Evolutionary conservation across 345 rosid genomes (phyloP).

Genomic region (Turritis glabra): DNA sequence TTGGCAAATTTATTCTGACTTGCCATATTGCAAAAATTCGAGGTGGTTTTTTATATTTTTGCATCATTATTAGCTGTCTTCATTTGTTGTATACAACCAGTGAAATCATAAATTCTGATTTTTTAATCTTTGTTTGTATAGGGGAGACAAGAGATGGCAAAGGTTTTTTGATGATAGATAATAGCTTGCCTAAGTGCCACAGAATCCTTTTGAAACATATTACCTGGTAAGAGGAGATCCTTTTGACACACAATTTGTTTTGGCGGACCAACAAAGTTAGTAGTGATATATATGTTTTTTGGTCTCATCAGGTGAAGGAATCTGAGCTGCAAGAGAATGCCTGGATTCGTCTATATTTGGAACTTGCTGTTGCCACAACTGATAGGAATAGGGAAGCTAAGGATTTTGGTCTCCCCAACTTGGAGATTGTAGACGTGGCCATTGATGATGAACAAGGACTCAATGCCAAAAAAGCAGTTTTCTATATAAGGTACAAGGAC

Average conservation of each 20-base stretch:
- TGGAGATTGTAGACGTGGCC: background rate
- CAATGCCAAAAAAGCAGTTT: background rate
- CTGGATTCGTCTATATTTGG: background rate
- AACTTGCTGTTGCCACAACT: background rate
- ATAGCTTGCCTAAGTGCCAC: background rate
- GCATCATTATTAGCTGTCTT: too few species aligned
- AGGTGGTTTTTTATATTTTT: background rate
- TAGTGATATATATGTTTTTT: background rate
- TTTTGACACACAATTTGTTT: background rate
- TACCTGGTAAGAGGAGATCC: background rate
- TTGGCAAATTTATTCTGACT: background rate
- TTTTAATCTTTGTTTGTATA: background rate
- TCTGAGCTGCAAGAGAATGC: background rate
- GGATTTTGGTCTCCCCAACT: background rate
- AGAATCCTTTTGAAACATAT: conserved; percentile 1
- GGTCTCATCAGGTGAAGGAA: background rate
- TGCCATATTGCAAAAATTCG: background rate
- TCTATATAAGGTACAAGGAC: background rate
- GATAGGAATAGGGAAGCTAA: background rate
- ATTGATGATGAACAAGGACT: background rate
- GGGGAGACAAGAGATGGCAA: background rate
- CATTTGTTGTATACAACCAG: background rate
- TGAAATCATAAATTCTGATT: background rate
- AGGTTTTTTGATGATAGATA: background rate
- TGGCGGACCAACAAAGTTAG: background rate